Base-by-base conservation (phyloP, 768 basidiomycete genomes). In the Boletus speciosus region DNA sequence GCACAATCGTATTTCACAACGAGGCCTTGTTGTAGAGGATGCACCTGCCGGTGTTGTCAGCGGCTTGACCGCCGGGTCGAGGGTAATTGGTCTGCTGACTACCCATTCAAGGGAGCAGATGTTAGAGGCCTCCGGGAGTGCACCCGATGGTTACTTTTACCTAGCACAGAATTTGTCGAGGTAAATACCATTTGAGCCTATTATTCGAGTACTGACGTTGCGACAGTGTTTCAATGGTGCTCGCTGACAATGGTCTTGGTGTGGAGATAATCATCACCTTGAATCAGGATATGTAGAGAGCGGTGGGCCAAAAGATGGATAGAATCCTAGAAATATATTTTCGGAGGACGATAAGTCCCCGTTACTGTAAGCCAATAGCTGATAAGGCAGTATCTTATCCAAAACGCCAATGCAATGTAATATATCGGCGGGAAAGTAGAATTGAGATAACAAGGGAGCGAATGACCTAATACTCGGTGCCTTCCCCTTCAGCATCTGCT, bases 11-110 rank as follows among this genome's bases (percentile, higher is more conserved):
- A 64, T 55, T 47, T 63, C 47, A 49, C 37, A 5, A 49, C 23
- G 25, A 86, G 88, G 87, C 61, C 76, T 96, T 44, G 95, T 97
- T 15, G 81, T 98, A 32, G 93, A 96, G 67, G 96, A 98, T 72
- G 91, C 95, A 3, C 93, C 93, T 1, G 83, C 83, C 15, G 95
- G 94, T 19, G 77, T 98, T 61, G 75, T 74, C 38, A 88, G 92
- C 55, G 93, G 93, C 11, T 75, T 81, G 42, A 81, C 85, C 0
- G 90, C 93, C 6, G 94, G 96, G 14, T 86, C 88, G 68, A 88
- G 80, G 66, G 93, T 91, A 0, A 75, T 98, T 45, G 96, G 83
- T 1, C 72, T 97, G 29, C 76, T 91, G 54, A 98, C 95, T 1
- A 84, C 86, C 6, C 93, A 96, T 69, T 77, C 78, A 25, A 76